Evolutionary conservation across 495 filamentous ascomycete species (phyloP).

Genomic region (Neurospora terricola): DNA sequence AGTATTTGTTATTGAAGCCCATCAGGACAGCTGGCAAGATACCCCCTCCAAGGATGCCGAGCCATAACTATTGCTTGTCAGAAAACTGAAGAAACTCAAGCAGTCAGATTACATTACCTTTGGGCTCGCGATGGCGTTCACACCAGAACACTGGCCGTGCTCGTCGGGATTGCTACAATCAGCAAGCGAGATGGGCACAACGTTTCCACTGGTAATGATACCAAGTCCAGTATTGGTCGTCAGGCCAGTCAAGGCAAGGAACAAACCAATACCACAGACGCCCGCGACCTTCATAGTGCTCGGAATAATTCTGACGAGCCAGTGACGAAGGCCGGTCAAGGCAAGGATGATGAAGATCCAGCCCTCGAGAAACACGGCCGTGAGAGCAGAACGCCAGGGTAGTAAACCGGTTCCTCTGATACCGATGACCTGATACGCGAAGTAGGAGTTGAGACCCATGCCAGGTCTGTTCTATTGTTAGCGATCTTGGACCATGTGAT

Average conservation of each 20-base stretch:
- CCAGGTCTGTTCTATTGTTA: conserved; percentile 46
- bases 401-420: conserved; percentile 57
- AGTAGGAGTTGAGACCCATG: conserved; percentile 76
- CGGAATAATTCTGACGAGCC: conserved; percentile 72
- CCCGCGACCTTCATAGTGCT: conserved; percentile 72
- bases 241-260: conserved; percentile 68
- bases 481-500: neutral
- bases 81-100: neutral
- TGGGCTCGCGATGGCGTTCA: conserved; percentile 56
- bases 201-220: conserved; percentile 47
- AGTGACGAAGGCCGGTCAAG: conserved; percentile 69
- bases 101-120: conserved; percentile 29
- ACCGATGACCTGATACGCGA: conserved; percentile 78
- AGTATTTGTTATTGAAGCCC: conserved; percentile 71
- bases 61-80: conserved; percentile 48
- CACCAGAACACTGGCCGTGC: conserved; percentile 24
- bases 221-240: conserved; percentile 70
- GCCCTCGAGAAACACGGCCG: conserved; percentile 77
- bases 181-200: conserved; percentile 58
- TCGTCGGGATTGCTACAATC: conserved; percentile 45
- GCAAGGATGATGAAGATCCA: conserved; percentile 55
- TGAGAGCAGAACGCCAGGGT: conserved; percentile 59
- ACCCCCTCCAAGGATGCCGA: conserved; percentile 71
- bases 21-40: conserved; percentile 66
- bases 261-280: conserved; percentile 70